Evolutionary conservation across 805 yeast genomes (phyloP), one percentile per base, ranked within the genome.

Genomic region (Isabelozyma heimii): DNA sequence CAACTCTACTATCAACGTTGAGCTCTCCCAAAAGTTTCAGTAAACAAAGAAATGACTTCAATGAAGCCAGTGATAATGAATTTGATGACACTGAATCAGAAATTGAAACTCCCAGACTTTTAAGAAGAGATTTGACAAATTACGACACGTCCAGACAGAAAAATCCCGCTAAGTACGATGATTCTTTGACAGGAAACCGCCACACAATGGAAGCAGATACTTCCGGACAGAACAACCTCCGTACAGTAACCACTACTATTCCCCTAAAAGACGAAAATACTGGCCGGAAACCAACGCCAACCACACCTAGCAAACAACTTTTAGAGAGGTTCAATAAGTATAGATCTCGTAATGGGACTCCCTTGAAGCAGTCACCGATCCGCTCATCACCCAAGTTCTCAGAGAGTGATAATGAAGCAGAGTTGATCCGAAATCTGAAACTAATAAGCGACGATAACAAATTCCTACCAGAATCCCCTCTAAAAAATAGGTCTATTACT

Each of bases 391-490:
- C 30, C 35, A 30, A 17, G 38, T 16, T 14, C 41, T 15, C 12
- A 33, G 20, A 26, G 39, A 20, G 14, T 35, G 16, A 35, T 17
- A 37, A 43, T 15, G 43, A 39, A 27, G 60, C 52, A 40, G 59
- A 54, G 2, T 40, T 54, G 12, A 59, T 61, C 12, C 50, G 57
- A 15, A 50, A 43, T 15, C 49, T 50, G 8, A 59, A 59, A 42
- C 48, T 66, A 12, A 59, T 66, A 8, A 50, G 60, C 2, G 66
- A 62, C 33, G 57, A 57, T 26, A 66, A 65, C 51, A 51, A 51
- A 46, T 60, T 60, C 33, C 56, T 61, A 6, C 64, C 68, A 47
- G 44, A 45, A 37, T 43, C n/a, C 28, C 37, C 24, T 20, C 6
- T 20, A 20, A 20, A 2, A 3, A 20, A 20, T 20, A 20, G 24